Conservation (phyloP, 495 filamentous ascomycete species). For the Penicillium canariense region DNA sequence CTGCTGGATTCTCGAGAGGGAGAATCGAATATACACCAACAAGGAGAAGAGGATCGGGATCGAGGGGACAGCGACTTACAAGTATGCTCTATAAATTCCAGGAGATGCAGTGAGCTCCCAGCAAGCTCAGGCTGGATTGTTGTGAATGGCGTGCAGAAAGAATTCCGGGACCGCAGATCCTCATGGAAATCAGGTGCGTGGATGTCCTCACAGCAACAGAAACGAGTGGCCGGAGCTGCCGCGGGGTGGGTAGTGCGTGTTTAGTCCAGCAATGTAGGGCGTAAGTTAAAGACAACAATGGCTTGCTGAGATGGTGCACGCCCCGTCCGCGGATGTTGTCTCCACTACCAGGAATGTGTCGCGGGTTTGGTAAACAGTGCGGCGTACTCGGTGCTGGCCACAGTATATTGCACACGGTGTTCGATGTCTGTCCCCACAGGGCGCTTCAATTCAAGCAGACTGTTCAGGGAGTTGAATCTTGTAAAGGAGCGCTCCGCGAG, state of each 20-base stretch:
- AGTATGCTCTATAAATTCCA: conserved; percentile 19
- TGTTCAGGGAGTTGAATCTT: background rate
- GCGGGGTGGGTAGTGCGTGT: background rate
- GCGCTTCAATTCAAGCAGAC: background rate
- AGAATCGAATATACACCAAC: conserved; percentile 5
- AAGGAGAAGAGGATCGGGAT: background rate
- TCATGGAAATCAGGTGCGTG: conserved; percentile 5
- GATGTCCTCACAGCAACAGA: background rate
- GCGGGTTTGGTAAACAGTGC: conserved; percentile 9
- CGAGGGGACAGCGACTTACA: conserved; percentile 19
- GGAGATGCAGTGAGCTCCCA: background rate
- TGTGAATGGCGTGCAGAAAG: conserved; percentile 16
- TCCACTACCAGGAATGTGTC: conserved; percentile 19
- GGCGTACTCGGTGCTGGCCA: background rate
- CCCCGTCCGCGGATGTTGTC: conserved; percentile 7
- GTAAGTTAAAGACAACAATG: conserved; percentile 7
- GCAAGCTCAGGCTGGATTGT: conserved; percentile 11
- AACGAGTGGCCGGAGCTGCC: background rate
- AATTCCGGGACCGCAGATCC: conserved; percentile 24
- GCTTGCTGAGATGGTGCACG: conserved; percentile 2
- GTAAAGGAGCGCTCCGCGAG: background rate
- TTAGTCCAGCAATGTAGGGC: conserved; percentile 25
- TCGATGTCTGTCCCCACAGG: background rate
- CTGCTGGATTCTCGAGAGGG: conserved; percentile 1
- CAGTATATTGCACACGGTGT: background rate